phyloP scores from a whole-genome alignment of 139 green algal genomes.

The Haematococcus sp. region DNA sequence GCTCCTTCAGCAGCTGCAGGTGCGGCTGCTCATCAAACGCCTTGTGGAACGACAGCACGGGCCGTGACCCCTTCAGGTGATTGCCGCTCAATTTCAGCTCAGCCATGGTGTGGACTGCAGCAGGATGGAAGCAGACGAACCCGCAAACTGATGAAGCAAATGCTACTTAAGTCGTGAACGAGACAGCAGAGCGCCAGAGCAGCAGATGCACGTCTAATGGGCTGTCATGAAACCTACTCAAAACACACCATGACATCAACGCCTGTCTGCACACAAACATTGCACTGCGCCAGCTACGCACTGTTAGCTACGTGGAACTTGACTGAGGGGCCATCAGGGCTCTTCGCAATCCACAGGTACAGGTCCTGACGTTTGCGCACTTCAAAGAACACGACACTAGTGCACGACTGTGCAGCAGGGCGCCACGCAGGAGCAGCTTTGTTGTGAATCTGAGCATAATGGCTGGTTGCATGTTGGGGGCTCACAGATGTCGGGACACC shows the following conservation, averaged over 20 bases:
- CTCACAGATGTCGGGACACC: too few relatives aligned
- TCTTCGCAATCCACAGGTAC: slow-evolving; percentile 95
- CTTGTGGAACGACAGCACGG: slow-evolving; percentile 56
- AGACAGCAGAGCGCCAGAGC: too few relatives aligned
- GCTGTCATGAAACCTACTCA: too few relatives aligned
- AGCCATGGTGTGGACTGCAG: slow-evolving; percentile 94
- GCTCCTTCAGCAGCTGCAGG: slow-evolving; percentile 89
- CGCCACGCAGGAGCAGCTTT: neutral
- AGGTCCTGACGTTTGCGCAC: slow-evolving; percentile 94
- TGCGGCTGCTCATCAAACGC: slow-evolving; percentile 90
- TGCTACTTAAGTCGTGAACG: too few relatives aligned
- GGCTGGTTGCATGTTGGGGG: too few relatives aligned
- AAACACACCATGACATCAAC: too few relatives aligned
- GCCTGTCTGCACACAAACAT: too few relatives aligned
- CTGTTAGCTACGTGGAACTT: slow-evolving; percentile 93
- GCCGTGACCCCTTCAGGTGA: slow-evolving; percentile 90
- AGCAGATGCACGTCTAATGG: too few relatives aligned
- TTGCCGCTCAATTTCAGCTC: slow-evolving; percentile 95
- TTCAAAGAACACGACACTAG: slow-evolving; percentile 92
- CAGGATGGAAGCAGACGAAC: too few relatives aligned
- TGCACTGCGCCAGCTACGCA: neutral
- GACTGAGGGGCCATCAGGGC: slow-evolving; percentile 82
- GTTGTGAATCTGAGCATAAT: too few relatives aligned
- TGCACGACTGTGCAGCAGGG: slow-evolving; percentile 73
- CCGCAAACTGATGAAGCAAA: too few relatives aligned